phyloP scores from a whole-genome alignment of 768 basidiomycete species.

The Mycena chlorophos region DNA sequence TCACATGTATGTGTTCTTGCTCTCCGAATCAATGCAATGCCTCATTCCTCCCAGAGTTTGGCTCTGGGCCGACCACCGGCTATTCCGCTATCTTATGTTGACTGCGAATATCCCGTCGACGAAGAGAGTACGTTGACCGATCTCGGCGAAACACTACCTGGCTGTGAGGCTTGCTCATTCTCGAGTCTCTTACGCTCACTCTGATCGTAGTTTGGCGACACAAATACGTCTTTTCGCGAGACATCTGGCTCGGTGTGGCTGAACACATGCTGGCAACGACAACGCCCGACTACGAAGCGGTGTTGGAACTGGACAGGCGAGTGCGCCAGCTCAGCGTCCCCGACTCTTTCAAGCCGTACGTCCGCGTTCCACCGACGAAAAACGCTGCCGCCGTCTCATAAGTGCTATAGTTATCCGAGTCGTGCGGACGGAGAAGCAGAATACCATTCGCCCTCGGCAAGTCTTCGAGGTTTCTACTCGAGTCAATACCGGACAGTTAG shows the following conservation, averaged over 20 bases:
- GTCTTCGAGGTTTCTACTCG: slow-evolving; percentile 54
- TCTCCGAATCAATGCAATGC: neutral
- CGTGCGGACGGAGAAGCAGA: slow-evolving; percentile 48
- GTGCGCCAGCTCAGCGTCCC: slow-evolving; percentile 49
- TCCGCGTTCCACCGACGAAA: slow-evolving; percentile 11
- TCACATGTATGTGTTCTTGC: slow-evolving; percentile 30
- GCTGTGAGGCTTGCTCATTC: slow-evolving; percentile 40
- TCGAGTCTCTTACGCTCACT: neutral
- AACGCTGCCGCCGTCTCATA: neutral
- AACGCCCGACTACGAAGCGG: slow-evolving; percentile 44
- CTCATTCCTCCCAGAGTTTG: slow-evolving; percentile 29
- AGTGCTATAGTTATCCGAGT: slow-evolving; percentile 12
- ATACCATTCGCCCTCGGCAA: slow-evolving; percentile 50
- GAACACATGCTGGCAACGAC: slow-evolving; percentile 51
- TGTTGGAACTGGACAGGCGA: slow-evolving; percentile 53
- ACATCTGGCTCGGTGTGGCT: slow-evolving; percentile 49
- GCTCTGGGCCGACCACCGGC: slow-evolving; percentile 43
- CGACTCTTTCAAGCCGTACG: slow-evolving; percentile 48
- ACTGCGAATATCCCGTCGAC: slow-evolving; percentile 53
- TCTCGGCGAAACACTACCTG: slow-evolving; percentile 45
- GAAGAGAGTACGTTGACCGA: slow-evolving; percentile 49
- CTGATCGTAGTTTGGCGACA: slow-evolving; percentile 52
- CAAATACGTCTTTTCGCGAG: slow-evolving; percentile 53
- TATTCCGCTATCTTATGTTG: slow-evolving; percentile 38
- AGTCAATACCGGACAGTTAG: slow-evolving; percentile 60